Evolutionary conservation across 2,329 filamentous ascomycete species (phyloP).

Genomic region (Fusarium tricinctum): DNA sequence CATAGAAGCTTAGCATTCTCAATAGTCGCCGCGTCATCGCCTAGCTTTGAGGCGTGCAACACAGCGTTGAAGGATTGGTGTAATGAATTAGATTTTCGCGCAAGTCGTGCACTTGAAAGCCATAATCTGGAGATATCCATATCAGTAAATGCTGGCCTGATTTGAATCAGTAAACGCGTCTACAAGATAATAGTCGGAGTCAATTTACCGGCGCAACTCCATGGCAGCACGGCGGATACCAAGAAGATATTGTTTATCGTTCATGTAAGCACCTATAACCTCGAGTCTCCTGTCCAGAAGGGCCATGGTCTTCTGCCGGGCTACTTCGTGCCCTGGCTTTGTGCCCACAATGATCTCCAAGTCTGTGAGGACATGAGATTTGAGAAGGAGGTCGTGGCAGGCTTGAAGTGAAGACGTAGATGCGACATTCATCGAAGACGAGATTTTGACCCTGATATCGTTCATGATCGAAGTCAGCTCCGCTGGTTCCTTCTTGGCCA

Average conservation of each 20-base stretch:
- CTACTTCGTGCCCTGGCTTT: conserved; percentile 59
- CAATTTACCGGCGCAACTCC: conserved; percentile 76
- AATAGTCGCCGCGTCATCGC: conserved; percentile 89
- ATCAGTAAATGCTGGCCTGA: conserved; percentile 72
- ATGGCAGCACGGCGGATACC: conserved; percentile 89
- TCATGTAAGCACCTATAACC: conserved; percentile 87
- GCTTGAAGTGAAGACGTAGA: conserved; percentile 85
- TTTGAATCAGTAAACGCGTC: conserved; percentile 12
- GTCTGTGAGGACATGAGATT: conserved; percentile 89
- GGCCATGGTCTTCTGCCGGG: conserved; percentile 52
- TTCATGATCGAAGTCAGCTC: conserved; percentile 71
- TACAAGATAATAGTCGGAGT: background rate
- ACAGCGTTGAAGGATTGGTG: conserved; percentile 95
- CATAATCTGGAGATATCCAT: conserved; percentile 85
- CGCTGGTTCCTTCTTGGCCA: conserved; percentile 65
- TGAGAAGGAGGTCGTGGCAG: conserved; percentile 87
- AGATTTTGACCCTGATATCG: conserved; percentile 77
- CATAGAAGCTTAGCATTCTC: conserved; percentile 94
- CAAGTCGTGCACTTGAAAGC: conserved; percentile 86
- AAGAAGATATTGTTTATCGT: conserved; percentile 94
- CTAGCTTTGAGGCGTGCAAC: conserved; percentile 85
- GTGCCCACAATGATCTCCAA: conserved; percentile 79
- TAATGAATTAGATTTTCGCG: conserved; percentile 85
- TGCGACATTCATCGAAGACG: conserved; percentile 80
- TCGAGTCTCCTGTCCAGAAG: conserved; percentile 82